Base-by-base conservation (phyloP, 306 rosid genomes). In the Vigna nakashimae region DNA sequence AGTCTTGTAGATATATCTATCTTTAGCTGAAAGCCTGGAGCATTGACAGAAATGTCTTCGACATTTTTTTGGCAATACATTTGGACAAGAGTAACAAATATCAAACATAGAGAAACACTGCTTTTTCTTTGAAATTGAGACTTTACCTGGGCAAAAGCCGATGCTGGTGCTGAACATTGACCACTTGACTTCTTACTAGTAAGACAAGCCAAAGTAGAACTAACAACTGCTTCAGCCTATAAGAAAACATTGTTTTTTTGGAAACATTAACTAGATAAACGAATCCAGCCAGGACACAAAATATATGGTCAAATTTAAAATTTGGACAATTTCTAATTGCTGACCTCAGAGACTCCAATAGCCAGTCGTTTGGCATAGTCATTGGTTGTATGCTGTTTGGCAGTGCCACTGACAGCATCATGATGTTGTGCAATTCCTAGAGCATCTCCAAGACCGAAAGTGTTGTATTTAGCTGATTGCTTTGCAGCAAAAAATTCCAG, bases 341-440 rank as follows among this genome's bases (percentile, higher is more conserved):
- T 38, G 4, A 94, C 98, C 92, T 87, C 84, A 69, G 93, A 80
- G 78, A 87, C 88, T 76, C 98, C 98, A 16, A 84, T 77, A 71
- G 89, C 90, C 18, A 92, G 78, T 50, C 98, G 92, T 82, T 92
- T 90, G 67, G 79, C 92, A 6, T 92, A 94, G 86, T 94, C 98
- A 81, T 94, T 20, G 36, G 98, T 94, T 40, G 97, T 90, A 77
- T 89, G 94, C 36, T 94, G 97, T 70, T 88, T 84, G 63, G 98
- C 96, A 34, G 98, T 94, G 62, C 98, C 98, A 12, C 83, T 59
- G 69, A 85, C 87, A 49, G 97, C 98, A 89, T 92, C 98, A 40
- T 94, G 98, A 76, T 92, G 98, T 75, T 94, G 98, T 28, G 83
- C 89, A 69, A 87, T 84, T 79, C 97, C 98, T 57, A 94, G 86